Evolutionary conservation across 495 filamentous ascomycete genomes (phyloP), one percentile per base, ranked within the genome.

Genomic region (Astrothelium macrocarpum): DNA sequence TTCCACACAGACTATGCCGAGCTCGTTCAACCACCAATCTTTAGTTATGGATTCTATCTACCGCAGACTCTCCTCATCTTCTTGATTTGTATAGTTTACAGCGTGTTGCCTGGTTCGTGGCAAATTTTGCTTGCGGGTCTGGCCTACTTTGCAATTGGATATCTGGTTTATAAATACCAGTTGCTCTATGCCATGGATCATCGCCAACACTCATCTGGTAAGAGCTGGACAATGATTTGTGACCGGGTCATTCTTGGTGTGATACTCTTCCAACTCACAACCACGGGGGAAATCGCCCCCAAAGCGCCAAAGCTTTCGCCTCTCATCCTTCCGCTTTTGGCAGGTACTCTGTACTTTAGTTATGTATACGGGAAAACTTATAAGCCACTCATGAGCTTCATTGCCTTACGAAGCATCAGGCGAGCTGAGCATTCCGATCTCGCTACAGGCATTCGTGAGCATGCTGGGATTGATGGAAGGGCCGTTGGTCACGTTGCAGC

Each of bases 151-250:
- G 77, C 84, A 16, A 80, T 97, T 45, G 95, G 95, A 29, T 87
- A 90, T 68, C 95, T 93, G 70, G 92, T 91, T 31, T 96, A 97
- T 82, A 99, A 99, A 73, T 97, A 97, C 71, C 95, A 97, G 75
- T 80, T 99, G 5, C 79, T 99, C 3, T 99, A 97, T 73, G 90
- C 95, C 11, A 97, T 99, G 95, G 91, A 97, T 72, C 91, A 97
- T 70, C 87, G 89, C 7, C 91, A 95, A 65, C 92, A 97, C 71
- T 91, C 94, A 4, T 97, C 94, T 0, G 95, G 95, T 32, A 84
- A 85, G 64, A 91, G 91, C 1, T 99, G 95, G 95, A 83, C 86
- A 25, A 94, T 97, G 79, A 95, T 97, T 42, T 96, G 92, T 75
- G 90, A 91, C 66, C 86, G 95, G 23, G 79, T 97, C 31, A 80